phyloP scores from a whole-genome alignment of 129 eudicot genomes.

The Cynara cardunculus region DNA sequence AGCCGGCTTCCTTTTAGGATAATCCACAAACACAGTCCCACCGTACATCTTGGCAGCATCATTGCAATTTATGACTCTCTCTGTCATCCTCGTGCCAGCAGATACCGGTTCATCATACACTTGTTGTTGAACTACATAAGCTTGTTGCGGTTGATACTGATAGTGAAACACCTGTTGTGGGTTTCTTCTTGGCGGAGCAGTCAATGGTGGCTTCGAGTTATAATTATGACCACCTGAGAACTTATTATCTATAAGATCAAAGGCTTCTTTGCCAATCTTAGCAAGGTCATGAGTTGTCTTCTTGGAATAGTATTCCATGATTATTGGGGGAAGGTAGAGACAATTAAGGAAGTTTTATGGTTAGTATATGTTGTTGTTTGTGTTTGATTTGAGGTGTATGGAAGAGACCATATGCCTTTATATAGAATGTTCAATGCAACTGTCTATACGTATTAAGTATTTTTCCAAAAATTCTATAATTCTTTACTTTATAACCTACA shows the following conservation, averaged over 20 bases:
- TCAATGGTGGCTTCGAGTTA: neutral
- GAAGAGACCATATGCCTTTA: slow-evolving; percentile 10
- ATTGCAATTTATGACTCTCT: slow-evolving; percentile 11
- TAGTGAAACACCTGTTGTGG: neutral
- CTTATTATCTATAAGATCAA: slow-evolving; percentile 24
- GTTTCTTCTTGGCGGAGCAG: neutral
- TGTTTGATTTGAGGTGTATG: slow-evolving; percentile 18
- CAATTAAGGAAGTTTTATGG: neutral
- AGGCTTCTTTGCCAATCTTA: slow-evolving; percentile 30
- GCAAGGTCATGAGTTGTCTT: slow-evolving; percentile 13
- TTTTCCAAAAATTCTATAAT: neutral
- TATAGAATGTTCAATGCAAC: slow-evolving; percentile 13
- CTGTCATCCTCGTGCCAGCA: slow-evolving; percentile 7
- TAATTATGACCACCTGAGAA: neutral
- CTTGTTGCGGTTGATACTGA: slow-evolving; percentile 28
- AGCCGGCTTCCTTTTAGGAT: slow-evolving; percentile 31
- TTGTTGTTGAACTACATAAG: slow-evolving; percentile 24
- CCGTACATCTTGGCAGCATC: slow-evolving; percentile 36
- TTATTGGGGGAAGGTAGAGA: neutral
- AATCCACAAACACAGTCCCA: slow-evolving; percentile 29
- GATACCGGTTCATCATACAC: neutral
- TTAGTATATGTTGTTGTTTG: slow-evolving; percentile 6
- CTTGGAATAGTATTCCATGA: slow-evolving; percentile 25
- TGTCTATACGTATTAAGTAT: no score
- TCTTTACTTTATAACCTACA: neutral